Evolutionary conservation across 2,329 filamentous ascomycete genomes (phyloP), one percentile per base, ranked within the genome.

Genomic region (Penicillium sp.): DNA sequence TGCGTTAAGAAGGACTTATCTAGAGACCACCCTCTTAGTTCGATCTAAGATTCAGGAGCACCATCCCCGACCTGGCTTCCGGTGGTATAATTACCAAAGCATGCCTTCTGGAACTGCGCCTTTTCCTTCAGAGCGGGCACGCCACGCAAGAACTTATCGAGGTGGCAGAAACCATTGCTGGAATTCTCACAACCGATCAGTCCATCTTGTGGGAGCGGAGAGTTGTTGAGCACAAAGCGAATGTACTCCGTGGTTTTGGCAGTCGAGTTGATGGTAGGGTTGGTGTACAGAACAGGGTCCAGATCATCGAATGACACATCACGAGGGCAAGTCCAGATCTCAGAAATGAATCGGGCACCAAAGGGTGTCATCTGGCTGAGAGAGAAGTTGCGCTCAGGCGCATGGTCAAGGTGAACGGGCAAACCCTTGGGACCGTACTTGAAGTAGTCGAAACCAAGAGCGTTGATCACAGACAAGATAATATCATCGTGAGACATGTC

Each of bases 401-500:
- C 77, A 23, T 76, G 77, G 9, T 52, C 52, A 8, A 73, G 53
- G 29, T 66, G 29, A 4, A 53, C 61, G 0, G 69, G 70, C 6
- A 74, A 47, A 8, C 71, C 71, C 4, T 64, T 38, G 0, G 66
- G 59, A 6, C 68, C 66, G 38, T 62, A 71, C 4, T 68, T 69
- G 72, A 84, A 80, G 65, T 84, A 84, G 62, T 84, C 80, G 25
- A 86, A 62, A 13, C 79, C 81, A 69, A 85, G 76, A 4, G 82
- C 82, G 0, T 81, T 76, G 13, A 84, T 71, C 6, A 77, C 75
- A 4, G 76, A 79, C 56, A 82, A 67, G 61, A 84, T 79, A 60
- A 82, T 80, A 60, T 82, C 78, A 67, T 84, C 81, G 67, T 83
- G 81, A 12, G 75, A 77, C 71, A 83, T 82, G 64, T 84, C 81